Evolutionary conservation across 2,329 filamentous ascomycete genomes (phyloP), one percentile per base, ranked within the genome.

Genomic region (Chrysoporthe austroafricana): DNA sequence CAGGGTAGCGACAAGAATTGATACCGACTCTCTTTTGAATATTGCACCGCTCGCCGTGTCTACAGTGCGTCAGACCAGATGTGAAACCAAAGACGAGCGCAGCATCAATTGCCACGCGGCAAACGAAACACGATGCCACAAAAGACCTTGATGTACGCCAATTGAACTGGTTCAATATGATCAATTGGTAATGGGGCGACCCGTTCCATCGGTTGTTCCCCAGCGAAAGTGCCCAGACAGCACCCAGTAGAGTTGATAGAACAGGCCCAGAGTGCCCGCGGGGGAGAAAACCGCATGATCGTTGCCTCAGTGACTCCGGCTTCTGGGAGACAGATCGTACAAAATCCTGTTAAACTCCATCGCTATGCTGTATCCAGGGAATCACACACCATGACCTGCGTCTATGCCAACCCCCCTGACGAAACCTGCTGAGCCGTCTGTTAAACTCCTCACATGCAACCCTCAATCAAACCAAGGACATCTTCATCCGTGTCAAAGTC

Each of bases 401-500:
- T 21, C 4, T 26, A 44, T 26, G 13, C 36, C 2, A 48, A 56
- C n/a, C 6, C 4, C 32, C n/a, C 26, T 3, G 13, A 26, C 8
- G 3, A 7, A n/a, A 39, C n/a, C 52, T 46, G 4, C 18, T 36
- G 16, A 58, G 52, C 62, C 26, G 26, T 64, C 32, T 42, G 16
- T 13, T 7, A 32, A 21, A 21, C 50, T 18, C 32, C 7, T 67
- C 48, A 62, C 62, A 67, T 66, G 44, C 26, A 63, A 36, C 60
- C 39, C 18, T 59, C 48, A 43, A 70, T 48, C 14, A 66, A 7
- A 56, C 57, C 69, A 21, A 70, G 57, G n/a, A 62, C 61, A 8
- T 14, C 62, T 14, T 21, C 62, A 34, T 68, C 68, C 32, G 64
- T 60, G 32, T 75, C 74, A 9, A 74, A 73, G 34, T 76, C 69